A percentile compares a stretch with the other conserved stretches of the same genome.
phyloP scores from a whole-genome alignment of 2,329 filamentous ascomycete species.

The Aspergillus jensenii region DNA sequence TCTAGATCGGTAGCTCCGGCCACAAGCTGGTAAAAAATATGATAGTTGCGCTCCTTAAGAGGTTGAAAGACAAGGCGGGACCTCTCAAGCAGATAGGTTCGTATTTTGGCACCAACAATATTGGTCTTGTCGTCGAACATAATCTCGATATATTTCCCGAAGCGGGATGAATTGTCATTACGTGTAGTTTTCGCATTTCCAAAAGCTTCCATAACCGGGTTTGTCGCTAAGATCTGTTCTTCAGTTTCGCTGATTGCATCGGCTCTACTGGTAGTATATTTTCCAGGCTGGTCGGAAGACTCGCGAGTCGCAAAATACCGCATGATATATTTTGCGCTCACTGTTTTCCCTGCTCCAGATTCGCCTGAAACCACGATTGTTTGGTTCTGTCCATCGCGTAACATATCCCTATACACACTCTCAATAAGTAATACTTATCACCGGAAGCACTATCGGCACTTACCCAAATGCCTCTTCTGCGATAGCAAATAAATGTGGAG shows the following conservation, averaged over 20 bases:
- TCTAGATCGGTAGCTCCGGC: slow-evolving; percentile 86
- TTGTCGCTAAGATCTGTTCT: slow-evolving; percentile 96
- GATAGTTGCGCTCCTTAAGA: slow-evolving; percentile 96
- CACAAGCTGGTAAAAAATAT: slow-evolving; percentile 97
- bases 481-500: slow-evolving; percentile 97
- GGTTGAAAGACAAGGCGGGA: slow-evolving; percentile 97
- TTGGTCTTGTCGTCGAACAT: slow-evolving; percentile 96
- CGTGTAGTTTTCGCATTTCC: slow-evolving; percentile 99
- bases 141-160: slow-evolving; percentile 99
- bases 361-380: slow-evolving; percentile 99
- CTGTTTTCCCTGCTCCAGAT: slow-evolving; percentile 97
- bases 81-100: slow-evolving; percentile 91
- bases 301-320: slow-evolving; percentile 98
- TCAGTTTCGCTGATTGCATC: slow-evolving; percentile 96
- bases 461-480: slow-evolving; percentile 98
- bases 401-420: slow-evolving; percentile 71
- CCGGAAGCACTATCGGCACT: slow-evolving; percentile 30
- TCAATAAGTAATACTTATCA: slow-evolving; percentile 36
- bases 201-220: slow-evolving; percentile 99
- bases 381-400: slow-evolving; percentile 93
- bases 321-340: slow-evolving; percentile 99
- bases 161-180: slow-evolving; percentile 98
- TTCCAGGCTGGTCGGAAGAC: slow-evolving; percentile 81
- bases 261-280: slow-evolving; percentile 69
- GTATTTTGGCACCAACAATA: slow-evolving; percentile 96